Base-by-base conservation (phyloP, 129 eudicot species). In the Oenanthe sinensis region DNA sequence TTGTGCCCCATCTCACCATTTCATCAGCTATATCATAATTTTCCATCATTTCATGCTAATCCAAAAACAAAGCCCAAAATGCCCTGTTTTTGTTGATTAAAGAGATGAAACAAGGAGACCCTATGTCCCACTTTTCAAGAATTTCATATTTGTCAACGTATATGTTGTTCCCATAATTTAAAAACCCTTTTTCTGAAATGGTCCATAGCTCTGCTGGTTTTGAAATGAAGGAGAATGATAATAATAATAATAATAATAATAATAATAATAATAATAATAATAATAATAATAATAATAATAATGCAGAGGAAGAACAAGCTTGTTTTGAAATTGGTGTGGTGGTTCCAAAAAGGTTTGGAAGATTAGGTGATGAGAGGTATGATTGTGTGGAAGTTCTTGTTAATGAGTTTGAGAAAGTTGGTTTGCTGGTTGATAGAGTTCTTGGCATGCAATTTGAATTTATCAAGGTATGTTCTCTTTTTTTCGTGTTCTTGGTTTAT, bases 271-370 rank as follows among this genome's bases (percentile, higher is more conserved):
- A 39, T 39, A 39, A 39, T 39, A 5, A 39, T n/a, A 7, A 55
- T 48, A 3, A 39, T 39, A 3, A 39, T 39, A 39, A 39, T 39
- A 5, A 39, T 60, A n/a, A 60, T 54, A 16, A 20, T 60, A 60
- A 60, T 71, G 75, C 45, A 15, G 77, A 69, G 40, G 89, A 86
- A 65, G 92, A 85, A 75, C 87, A 78, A 46, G 7, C 69, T 52
- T 78, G 83, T 67, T 95, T 86, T 86, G 99, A 95, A 82, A 87
- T 95, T 72, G 94, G 89, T 49, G 82, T 95, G 69, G 99, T 88
- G 78, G 83, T 92, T 80, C 87, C 91, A 6, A 95, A 89, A 81
- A 79, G 83, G 81, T 76, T 75, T 47, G 82, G 33, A 36, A 87
- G 85, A 22, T 80, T 76, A 65, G 80, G 58, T 39, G 86, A 79